Evolutionary conservation across 177 flowering plant species (phyloP).

Genomic region (Tripterygium wilfordii): DNA sequence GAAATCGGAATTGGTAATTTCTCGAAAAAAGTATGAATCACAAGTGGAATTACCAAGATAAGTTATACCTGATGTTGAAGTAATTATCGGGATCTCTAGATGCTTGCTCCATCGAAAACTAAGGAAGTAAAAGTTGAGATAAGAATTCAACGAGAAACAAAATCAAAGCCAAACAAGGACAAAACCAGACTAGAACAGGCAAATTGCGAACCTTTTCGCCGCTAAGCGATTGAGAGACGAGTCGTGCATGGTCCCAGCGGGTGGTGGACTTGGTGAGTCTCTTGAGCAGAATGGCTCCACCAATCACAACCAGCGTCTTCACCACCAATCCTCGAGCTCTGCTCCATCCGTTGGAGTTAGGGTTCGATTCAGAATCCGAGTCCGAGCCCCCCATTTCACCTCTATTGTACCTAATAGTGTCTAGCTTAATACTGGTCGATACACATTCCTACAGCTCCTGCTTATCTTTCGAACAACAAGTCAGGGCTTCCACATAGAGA

Average conservation of each 20-base stretch:
- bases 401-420: too few relatives aligned
- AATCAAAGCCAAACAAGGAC: neutral
- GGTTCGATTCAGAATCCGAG: conserved; percentile 23
- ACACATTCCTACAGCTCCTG: too few relatives aligned
- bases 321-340: conserved; percentile 53
- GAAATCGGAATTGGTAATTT: too few relatives aligned
- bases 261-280: conserved; percentile 81
- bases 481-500: too few relatives aligned
- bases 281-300: conserved; percentile 76
- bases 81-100: conserved; percentile 76
- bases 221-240: conserved; percentile 66
- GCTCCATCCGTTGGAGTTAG: conserved; percentile 48
- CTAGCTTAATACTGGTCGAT: too few relatives aligned
- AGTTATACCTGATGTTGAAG: conserved; percentile 80
- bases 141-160: neutral
- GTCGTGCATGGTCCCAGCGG: conserved; percentile 83
- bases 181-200: neutral
- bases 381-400: too few relatives aligned
- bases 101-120: conserved; percentile 90
- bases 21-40: too few relatives aligned
- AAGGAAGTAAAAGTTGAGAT: neutral
- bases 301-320: conserved; percentile 61
- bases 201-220: conserved; percentile 73
- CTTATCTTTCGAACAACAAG: too few relatives aligned
- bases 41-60: too few relatives aligned